Evolutionary conservation across 2,329 filamentous ascomycete species (phyloP).

Genomic region (Fonsecaea pedrosoi): DNA sequence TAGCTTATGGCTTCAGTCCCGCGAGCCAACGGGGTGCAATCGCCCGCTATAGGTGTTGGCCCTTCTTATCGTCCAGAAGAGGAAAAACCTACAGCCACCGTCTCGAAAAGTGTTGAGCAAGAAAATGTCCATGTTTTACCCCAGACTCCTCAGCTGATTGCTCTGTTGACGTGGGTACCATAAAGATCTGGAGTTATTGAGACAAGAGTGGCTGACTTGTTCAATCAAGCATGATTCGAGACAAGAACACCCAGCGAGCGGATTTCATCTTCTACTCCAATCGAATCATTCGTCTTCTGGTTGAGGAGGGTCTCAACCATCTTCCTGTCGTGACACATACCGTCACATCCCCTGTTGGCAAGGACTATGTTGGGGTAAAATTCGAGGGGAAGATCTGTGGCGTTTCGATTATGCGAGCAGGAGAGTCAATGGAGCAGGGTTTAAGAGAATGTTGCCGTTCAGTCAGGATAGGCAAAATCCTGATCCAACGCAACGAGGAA

Average conservation of each 20-base stretch:
- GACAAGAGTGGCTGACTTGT: conserved; percentile 15
- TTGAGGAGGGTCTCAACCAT: conserved; percentile 97
- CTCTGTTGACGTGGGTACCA: conserved; percentile 85
- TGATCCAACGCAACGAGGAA: conserved; percentile 97
- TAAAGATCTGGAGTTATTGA: neutral
- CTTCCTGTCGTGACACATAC: conserved; percentile 87
- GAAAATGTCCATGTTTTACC: conserved; percentile 89
- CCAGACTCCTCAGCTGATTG: conserved; percentile 96
- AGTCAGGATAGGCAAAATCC: conserved; percentile 97
- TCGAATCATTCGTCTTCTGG: conserved; percentile 92
- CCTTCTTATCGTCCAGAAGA: conserved; percentile 77
- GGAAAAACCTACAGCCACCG: conserved; percentile 84
- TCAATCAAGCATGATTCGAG: conserved; percentile 82
- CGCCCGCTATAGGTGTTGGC: conserved; percentile 67
- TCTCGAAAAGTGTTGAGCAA: conserved; percentile 80
- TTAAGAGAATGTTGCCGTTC: conserved; percentile 94
- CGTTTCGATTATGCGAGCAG: conserved; percentile 97
- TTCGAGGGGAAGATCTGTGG: conserved; percentile 99
- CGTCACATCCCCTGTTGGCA: conserved; percentile 89
- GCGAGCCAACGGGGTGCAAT: conserved; percentile 43
- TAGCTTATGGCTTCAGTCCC: conserved; percentile 36
- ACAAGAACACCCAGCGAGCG: conserved; percentile 84
- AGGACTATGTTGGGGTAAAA: conserved; percentile 85
- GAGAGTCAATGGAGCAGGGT: conserved; percentile 98
- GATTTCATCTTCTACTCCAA: conserved; percentile 99